Evolutionary conservation across 306 rosid genomes (phyloP).

Genomic region (Prunus mume): DNA sequence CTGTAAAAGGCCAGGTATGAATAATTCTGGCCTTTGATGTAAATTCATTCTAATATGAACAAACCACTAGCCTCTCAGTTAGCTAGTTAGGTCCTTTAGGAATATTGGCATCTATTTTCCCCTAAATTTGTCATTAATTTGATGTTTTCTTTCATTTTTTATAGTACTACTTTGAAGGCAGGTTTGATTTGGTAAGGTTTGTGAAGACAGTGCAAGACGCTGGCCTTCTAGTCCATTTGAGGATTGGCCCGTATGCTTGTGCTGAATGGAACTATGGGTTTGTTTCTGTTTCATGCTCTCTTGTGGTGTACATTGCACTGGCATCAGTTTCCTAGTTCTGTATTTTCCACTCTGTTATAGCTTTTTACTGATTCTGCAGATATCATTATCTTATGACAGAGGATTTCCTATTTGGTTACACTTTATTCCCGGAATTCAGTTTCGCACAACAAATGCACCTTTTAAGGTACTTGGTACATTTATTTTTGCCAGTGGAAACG

Average conservation of each 20-base stretch:
- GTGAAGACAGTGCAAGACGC: slow-evolving; percentile 28
- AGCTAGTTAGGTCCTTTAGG: not conserved
- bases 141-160: not conserved
- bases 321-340: not conserved
- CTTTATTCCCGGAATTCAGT: slow-evolving; percentile 27
- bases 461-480: slow-evolving; percentile 19
- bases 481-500: not conserved
- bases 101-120: not conserved
- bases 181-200: slow-evolving; percentile 27
- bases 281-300: not conserved
- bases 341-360: not conserved
- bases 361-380: not conserved
- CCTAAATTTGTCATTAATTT: not conserved
- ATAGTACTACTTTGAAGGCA: slow-evolving; percentile 31
- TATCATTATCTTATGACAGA: not conserved
- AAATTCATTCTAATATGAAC: not conserved
- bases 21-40: not conserved
- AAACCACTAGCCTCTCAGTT: not conserved
- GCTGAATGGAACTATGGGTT: slow-evolving; percentile 27
- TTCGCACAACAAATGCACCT: slow-evolving; percentile 27
- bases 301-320: not conserved
- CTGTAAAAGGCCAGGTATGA: slow-evolving; percentile 16
- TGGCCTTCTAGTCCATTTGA: slow-evolving; percentile 29
- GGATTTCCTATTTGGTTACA: slow-evolving; percentile 36
- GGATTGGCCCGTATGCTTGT: slow-evolving; percentile 35